Evolutionary conservation across 2,329 filamentous ascomycete genomes (phyloP).

Genomic region (Chrysoporthe deuterocubensis): DNA sequence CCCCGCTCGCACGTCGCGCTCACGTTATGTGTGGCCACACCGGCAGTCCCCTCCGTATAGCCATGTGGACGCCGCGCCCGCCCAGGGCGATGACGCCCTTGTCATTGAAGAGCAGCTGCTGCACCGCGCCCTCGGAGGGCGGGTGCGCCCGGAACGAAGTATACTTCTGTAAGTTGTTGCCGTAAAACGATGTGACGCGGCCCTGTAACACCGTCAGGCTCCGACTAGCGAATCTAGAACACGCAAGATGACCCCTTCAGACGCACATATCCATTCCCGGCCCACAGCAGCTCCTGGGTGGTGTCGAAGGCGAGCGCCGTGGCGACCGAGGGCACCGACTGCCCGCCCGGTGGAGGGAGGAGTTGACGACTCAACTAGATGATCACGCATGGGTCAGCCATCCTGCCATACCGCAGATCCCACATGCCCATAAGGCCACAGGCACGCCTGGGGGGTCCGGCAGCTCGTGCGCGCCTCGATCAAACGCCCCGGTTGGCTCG

Average conservation of each 20-base stretch:
- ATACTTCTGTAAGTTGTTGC: conserved; percentile 82
- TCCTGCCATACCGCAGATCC: neutral
- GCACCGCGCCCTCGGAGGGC: conserved; percentile 74
- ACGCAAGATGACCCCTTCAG: neutral
- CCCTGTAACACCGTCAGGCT: conserved; percentile 59
- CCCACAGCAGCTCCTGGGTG: conserved; percentile 88
- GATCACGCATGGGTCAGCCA: conserved; percentile 22
- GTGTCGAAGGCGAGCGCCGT: conserved; percentile 84
- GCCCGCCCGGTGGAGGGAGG: conserved; percentile 74
- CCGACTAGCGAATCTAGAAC: neutral
- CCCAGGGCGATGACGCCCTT: conserved; percentile 88
- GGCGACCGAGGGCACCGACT: conserved; percentile 69
- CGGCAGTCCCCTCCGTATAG: conserved; percentile 78
- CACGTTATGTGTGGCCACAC: conserved; percentile 83
- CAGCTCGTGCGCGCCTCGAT: neutral
- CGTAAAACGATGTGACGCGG: conserved; percentile 85
- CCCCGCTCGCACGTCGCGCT: conserved; percentile 33
- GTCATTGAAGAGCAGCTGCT: conserved; percentile 89
- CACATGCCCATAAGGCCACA: neutral
- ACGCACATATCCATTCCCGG: conserved; percentile 84
- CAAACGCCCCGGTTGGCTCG: neutral
- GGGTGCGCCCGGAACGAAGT: conserved; percentile 86
- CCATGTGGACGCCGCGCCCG: conserved; percentile 83
- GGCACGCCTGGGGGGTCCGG: neutral
- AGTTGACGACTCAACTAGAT: conserved; percentile 76